Base-by-base conservation (phyloP, 1,284 basidiomycete species). In the Xerocomus nothofagi region DNA sequence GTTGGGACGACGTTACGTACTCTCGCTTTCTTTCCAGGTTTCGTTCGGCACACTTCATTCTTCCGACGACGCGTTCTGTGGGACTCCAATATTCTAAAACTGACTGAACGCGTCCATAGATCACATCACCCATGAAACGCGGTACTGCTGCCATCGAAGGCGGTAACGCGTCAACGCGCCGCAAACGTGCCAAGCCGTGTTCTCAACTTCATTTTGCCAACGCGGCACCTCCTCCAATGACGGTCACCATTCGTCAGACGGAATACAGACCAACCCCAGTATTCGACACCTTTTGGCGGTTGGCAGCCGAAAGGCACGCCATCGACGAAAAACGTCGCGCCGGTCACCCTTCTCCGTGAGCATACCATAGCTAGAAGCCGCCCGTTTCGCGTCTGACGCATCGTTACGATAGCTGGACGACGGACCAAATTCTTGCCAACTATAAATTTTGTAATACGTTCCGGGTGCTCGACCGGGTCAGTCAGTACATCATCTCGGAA, bases 371-470 rank as follows among this genome's bases (percentile, higher is more conserved):
- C 46, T 43, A 18, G 30, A 44, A 26, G 12, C 53, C 47, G 11
- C 30, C 32, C 48, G 46, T 39, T n/a, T 49, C 54, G 27, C 53
- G 21, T 54, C 51, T 66, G 56, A 64, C 41, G 18, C 27, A 1
- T 18, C 38, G 29, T 27, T 42, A 18, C 38, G 30, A 29, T 30
- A 82, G 81, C 30, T 85, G 83, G 82, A 82, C 82, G 0, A 56
- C 71, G 1, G 81, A 86, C 56, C 60, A 61, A 2, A 74, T 81
- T 26, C 68, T 86, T 18, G 66, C 61, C 4, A 59, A 68, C 6
- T 71, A 76, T 52, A 73, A 71, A 44, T 86, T 86, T 55, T 84
- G 82, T 67, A 84, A 84, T 56, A 74, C 80, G 0, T 86, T 73
- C 61, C 77, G 84, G 11, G 76, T 83, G 2, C 71, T 81, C 21